Evolutionary conservation across 2,329 filamentous ascomycete genomes (phyloP), one percentile per base, ranked within the genome.

Genomic region (Pseudovirgaria hyperparasitica): DNA sequence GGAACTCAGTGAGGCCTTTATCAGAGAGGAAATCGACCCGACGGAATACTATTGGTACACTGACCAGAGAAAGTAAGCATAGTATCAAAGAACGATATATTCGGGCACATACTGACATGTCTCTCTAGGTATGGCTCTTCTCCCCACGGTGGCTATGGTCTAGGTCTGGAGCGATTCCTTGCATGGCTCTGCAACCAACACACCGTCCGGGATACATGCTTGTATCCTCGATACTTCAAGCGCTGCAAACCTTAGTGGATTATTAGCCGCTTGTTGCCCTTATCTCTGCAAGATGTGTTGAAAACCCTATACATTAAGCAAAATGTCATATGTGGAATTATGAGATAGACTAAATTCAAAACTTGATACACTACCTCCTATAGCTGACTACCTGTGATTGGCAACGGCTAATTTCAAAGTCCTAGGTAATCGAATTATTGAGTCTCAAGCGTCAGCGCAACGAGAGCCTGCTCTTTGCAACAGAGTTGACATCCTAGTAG

Each of bases 1-100:
- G 9, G 85, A 93, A 65, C 63, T 94, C 40, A 76, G 94, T 66
- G 76, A 68, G 14, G 90, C 82, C 1, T 98, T 92, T 54, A 74
- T 84, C 57, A 73, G 78, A 36, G 80, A 94, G 58, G 78, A 77
- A 21, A 92, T 96, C 53, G 74, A 82, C 43, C 73, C 85, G 12
- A 71, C 70, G 42, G 76, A 78, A 23, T 96, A 96, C 62, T 96
- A 92, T 68, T 98, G 90, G 90, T 98, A 96, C 63, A 92, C 85
- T 17, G 90, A 94, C 60, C 85, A 93, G 70, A 70, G 86, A 52
- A 92, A 90, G 82, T 86, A 60, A 65, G 77, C 73, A 15, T 11
- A 25, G 23, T 15, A 18, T 25, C 6, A 20, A 19, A n/a, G 12
- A 19, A 20, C 4, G 11, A 26, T 9, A 7, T 27, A 18, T 15